Percentiles rank a stretch among this genome's conserved stretches.
phyloP scores from a whole-genome alignment of 768 basidiomycete genomes.

The Fomitopsis serialis region DNA sequence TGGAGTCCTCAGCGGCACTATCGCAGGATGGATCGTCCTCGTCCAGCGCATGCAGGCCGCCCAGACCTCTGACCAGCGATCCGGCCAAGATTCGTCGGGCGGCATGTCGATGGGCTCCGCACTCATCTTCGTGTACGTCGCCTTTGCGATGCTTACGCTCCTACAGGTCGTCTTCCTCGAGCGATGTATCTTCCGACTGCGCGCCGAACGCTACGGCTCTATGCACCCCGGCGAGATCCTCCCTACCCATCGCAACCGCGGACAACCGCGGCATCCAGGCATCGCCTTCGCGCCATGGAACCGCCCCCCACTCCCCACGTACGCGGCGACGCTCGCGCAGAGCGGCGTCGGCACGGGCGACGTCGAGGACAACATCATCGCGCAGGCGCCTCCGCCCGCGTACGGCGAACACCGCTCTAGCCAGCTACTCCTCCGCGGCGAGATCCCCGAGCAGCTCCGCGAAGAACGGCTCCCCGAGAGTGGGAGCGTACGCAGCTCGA shows the following conservation, averaged over 20 bases:
- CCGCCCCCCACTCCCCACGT: slow-evolving; percentile 63
- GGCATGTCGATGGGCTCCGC: slow-evolving; percentile 6
- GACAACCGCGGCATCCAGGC: not conserved
- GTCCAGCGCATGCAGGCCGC: slow-evolving; percentile 16
- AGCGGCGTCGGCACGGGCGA: slow-evolving; percentile 70
- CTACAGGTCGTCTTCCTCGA: slow-evolving; percentile 59
- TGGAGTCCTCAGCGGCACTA: slow-evolving; percentile 36
- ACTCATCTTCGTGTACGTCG: slow-evolving; percentile 55
- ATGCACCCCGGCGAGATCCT: slow-evolving; percentile 48
- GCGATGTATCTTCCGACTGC: slow-evolving; percentile 56
- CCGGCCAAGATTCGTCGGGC: not conserved
- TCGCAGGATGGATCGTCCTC: slow-evolving; percentile 52
- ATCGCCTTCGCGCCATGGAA: slow-evolving; percentile 55
- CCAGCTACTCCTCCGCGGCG: slow-evolving; percentile 52
- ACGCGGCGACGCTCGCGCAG: slow-evolving; percentile 63
- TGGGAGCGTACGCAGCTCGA: not conserved
- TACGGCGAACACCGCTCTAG: slow-evolving; percentile 73
- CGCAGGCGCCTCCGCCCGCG: slow-evolving; percentile 66
- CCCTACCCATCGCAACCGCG: slow-evolving; percentile 31
- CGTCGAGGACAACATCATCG: slow-evolving; percentile 67
- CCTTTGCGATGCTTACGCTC: slow-evolving; percentile 48
- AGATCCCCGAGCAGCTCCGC: slow-evolving; percentile 42
- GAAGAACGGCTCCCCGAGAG: slow-evolving; percentile 31
- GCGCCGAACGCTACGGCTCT: slow-evolving; percentile 57
- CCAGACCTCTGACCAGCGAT: not conserved